A percentile compares a stretch with the other conserved stretches of the same genome.
Conservation (phyloP, 1,139 yeast genomes). For the Zygosaccharomyces sapae region DNA sequence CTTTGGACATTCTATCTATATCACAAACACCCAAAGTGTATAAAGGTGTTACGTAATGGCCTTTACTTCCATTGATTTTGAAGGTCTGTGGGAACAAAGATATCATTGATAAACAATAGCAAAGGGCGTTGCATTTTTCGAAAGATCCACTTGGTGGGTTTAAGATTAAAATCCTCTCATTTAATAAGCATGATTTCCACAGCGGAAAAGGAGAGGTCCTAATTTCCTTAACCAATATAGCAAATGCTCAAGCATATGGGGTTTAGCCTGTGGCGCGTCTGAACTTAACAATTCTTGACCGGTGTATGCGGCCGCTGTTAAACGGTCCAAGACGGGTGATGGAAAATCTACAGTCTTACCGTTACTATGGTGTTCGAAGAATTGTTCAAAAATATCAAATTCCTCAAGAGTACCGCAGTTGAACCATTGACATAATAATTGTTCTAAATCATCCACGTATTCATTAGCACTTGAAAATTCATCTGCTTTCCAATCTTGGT, state of each 20-base stretch:
- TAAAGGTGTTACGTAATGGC: constrained; percentile 44
- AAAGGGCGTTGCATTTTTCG: constrained; percentile 44
- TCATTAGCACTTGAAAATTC: constrained; percentile 56
- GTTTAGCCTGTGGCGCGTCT: constrained; percentile 4
- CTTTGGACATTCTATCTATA: constrained; percentile 19
- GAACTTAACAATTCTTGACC: constrained; percentile 2
- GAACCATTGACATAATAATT: constrained; percentile 39
- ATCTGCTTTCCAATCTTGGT: constrained; percentile 48
- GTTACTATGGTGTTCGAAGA: constrained; percentile 31
- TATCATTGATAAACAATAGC: constrained; percentile 47
- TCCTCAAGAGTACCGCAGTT: constrained; percentile 17
- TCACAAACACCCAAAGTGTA: constrained; percentile 57
- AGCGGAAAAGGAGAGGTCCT: constrained; percentile 70
- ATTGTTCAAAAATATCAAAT: constrained; percentile 32
- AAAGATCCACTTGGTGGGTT: constrained; percentile 41
- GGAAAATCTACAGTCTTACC: constrained; percentile 16
- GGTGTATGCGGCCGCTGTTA: constrained; percentile 11
- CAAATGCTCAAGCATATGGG: constrained; percentile 26
- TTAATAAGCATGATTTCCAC: constrained; percentile 63
- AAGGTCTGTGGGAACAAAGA: constrained; percentile 43
- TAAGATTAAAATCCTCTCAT: constrained; percentile 59
- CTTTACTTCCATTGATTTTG: constrained; percentile 24
- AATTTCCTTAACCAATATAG: constrained; percentile 37
- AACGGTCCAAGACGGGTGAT: constrained; percentile 22
- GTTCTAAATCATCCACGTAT: constrained; percentile 47